A percentile compares a stretch with the other conserved stretches of the same genome.
phyloP scores from a whole-genome alignment of 108 stramenopile genomes.

The Cyclotella distinguenda region DNA sequence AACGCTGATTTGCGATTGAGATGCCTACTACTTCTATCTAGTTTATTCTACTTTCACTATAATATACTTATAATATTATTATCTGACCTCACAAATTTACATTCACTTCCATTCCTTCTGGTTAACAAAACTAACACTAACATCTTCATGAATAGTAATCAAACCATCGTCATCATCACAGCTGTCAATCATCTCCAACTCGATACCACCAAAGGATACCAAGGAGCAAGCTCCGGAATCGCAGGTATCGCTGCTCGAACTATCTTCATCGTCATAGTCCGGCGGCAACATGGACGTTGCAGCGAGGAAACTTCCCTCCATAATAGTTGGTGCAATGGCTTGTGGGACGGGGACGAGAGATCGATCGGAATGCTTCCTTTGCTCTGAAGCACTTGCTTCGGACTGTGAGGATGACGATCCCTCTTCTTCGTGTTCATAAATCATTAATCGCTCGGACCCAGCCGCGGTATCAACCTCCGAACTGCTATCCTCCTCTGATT shows the following conservation, averaged over 20 bases:
- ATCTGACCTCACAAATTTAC: too few species aligned
- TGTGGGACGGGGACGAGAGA: too few species aligned
- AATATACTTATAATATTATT: too few species aligned
- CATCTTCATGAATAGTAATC: conserved; percentile 37
- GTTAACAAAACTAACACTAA: conserved; percentile 23
- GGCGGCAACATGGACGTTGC: conserved; percentile 9
- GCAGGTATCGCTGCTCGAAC: conserved; percentile 11
- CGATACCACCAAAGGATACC: conserved; percentile 8
- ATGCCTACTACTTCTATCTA: too few species aligned
- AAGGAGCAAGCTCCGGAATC: conserved; percentile 12
- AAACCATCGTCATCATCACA: conserved; percentile 33
- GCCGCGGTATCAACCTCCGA: too few species aligned
- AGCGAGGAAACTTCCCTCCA: conserved; percentile 19
- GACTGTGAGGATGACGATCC: too few species aligned
- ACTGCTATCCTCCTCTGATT: too few species aligned
- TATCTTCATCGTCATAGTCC: background rate
- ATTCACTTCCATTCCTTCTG: too few species aligned
- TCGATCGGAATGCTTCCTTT: conserved; percentile 1
- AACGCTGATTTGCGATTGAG: too few species aligned
- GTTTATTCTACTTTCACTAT: too few species aligned
- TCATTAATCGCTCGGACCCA: too few species aligned
- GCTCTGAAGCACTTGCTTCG: background rate
- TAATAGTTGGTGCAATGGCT: conserved; percentile 11
- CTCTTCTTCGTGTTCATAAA: too few species aligned
- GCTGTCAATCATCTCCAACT: conserved; percentile 5